Base-by-base conservation (phyloP, 2,329 filamentous ascomycete species). In the Alternaria sp. region DNA sequence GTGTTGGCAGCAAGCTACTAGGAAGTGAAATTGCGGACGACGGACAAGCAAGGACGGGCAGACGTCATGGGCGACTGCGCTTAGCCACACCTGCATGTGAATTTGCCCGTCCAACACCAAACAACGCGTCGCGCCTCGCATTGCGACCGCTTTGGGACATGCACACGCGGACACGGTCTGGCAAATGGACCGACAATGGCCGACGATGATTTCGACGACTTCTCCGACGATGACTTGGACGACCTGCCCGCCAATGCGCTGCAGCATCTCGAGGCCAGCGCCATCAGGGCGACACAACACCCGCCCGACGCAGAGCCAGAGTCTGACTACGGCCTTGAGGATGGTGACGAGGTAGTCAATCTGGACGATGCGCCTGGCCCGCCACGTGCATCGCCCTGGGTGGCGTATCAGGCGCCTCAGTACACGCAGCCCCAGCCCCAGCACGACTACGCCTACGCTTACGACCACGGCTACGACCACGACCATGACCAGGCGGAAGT, bases 181-280 rank as follows among this genome's bases (percentile, higher is more conserved):
- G 57, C 50, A 31, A 26, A 56, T 57, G 62, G 53, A 56, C 56
- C 61, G 33, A 73, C 72, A 67, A 57, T 58, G 67, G 77, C 79
- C 57, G 77, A 81, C 61, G 78, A 81, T 62, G 80, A 83, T 58
- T 80, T 80, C 58, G 79, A 78, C 70, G 79, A 78, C 69, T 79
- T 76, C 51, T 69, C 70, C 62, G 80, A 81, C 72, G 74, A 79
- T 65, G 80, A 78, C 68, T 71, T 83, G 53, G 79, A 81, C 65
- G 73, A 75, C 60, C 73, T 83, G 44, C 79, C 81, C 33, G 74
- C 76, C 51, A 78, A 80, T 62, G 75, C 80, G 26, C 73, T 83
- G 34, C 72, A 77, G 36, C 74, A 80, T 56, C 76, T 83, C 24
- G 81, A 83, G 68, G 72, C 76, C 40, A 75, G 72, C 44, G 82